A percentile compares a stretch with the other conserved stretches of the same genome.
phyloP scores from a whole-genome alignment of 352 stramenopile species.

The Bremia lactucae region DNA sequence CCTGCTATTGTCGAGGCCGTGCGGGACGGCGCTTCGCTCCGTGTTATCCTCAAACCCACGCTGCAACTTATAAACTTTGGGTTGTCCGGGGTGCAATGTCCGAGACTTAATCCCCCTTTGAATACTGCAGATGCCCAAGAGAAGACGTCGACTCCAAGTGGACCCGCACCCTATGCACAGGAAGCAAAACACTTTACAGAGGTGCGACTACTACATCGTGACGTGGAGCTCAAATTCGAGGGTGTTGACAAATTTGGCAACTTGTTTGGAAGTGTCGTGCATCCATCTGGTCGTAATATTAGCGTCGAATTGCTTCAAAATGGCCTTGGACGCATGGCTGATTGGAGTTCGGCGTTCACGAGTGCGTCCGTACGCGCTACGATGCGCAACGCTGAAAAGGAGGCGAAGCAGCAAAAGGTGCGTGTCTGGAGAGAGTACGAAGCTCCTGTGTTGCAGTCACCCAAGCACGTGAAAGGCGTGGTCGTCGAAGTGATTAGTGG shows the following conservation, averaged over 20 bases:
- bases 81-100: conserved; percentile 92
- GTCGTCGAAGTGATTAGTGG: conserved; percentile 94
- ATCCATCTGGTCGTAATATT: conserved; percentile 94
- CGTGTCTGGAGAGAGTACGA: conserved; percentile 82
- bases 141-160: conserved; percentile 7
- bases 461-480: conserved; percentile 76
- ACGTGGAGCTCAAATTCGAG: conserved; percentile 90
- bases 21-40: conserved; percentile 91
- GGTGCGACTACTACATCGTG: conserved; percentile 90
- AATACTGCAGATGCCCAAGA: conserved; percentile 9
- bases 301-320: conserved; percentile 93
- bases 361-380: conserved; percentile 66
- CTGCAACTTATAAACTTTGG: conserved; percentile 92
- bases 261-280: conserved; percentile 92
- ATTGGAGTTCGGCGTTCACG: conserved; percentile 91
- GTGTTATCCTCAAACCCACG: conserved; percentile 69
- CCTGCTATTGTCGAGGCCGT: conserved; percentile 91
- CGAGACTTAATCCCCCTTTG: conserved; percentile 80
- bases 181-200: conserved; percentile 95
- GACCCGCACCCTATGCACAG: conserved; percentile 76
- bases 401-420: conserved; percentile 84
- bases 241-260: conserved; percentile 95
- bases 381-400: conserved; percentile 88
- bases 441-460: conserved; percentile 61
- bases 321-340: conserved; percentile 90